Conservation (phyloP, 306 rosid genomes). For the Quercus alba region DNA sequence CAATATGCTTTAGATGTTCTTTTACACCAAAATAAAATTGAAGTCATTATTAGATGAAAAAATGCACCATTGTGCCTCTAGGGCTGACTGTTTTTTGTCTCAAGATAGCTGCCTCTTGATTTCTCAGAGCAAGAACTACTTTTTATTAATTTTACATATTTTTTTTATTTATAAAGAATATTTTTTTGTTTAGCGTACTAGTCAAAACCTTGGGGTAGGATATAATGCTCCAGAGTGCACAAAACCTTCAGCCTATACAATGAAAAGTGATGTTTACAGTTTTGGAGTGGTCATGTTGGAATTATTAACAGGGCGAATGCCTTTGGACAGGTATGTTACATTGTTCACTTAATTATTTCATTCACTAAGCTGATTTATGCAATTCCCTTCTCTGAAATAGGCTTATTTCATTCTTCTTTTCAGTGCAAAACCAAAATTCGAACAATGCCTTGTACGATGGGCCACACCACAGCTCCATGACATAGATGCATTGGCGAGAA, state of each 20-base stretch:
- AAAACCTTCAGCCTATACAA: conserved; percentile 54
- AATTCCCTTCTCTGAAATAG: conserved; percentile 8
- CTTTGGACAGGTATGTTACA: conserved; percentile 61
- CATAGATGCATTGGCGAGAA: conserved; percentile 54
- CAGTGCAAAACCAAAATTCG: conserved; percentile 57
- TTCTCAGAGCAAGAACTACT: neutral
- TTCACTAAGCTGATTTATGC: neutral
- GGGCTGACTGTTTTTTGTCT: neutral
- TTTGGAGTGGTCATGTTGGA: conserved; percentile 93
- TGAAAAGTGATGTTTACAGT: conserved; percentile 82
- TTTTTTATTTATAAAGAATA: neutral
- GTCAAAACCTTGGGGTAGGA: conserved; percentile 70
- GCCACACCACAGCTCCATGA: conserved; percentile 83
- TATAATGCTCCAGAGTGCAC: conserved; percentile 91
- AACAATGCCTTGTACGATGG: conserved; percentile 79
- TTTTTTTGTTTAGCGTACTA: conserved; percentile 45
- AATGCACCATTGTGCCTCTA: neutral
- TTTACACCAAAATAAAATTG: neutral
- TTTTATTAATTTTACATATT: neutral
- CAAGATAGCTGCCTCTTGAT: neutral
- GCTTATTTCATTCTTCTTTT: neutral
- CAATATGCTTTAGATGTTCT: neutral
- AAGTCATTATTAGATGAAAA: neutral
- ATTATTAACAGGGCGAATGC: conserved; percentile 79
- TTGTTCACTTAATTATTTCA: neutral